A percentile compares a stretch with the other conserved stretches of the same genome.
Evolutionary conservation across 2,329 filamentous ascomycete species (phyloP).

Genomic region (Nigrograna mackinnonii): DNA sequence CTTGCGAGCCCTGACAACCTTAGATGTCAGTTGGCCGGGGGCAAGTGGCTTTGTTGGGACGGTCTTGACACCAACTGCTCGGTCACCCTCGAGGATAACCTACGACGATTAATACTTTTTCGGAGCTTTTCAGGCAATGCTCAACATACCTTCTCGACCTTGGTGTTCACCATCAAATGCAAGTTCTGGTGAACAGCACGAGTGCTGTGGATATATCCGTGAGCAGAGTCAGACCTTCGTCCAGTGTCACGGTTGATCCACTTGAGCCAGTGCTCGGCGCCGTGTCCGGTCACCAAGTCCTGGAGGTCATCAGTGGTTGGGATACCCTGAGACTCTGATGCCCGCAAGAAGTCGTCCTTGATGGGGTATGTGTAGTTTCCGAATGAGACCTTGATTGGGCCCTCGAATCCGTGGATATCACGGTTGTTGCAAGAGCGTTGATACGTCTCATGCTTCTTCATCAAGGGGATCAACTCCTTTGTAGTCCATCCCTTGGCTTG

Average conservation of each 20-base stretch:
- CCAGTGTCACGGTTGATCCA: conserved; percentile 77
- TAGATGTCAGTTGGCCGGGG: conserved; percentile 54
- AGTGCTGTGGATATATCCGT: conserved; percentile 78
- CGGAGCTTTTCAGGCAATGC: too few relatives aligned
- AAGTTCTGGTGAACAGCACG: conserved; percentile 71
- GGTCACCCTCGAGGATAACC: conserved; percentile 72
- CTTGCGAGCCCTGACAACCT: conserved; percentile 70
- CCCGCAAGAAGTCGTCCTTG: conserved; percentile 78
- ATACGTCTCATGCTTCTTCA: conserved; percentile 82
- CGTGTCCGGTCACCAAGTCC: conserved; percentile 63
- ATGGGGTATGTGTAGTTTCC: conserved; percentile 79
- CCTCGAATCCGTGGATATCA: conserved; percentile 75
- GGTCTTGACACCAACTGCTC: conserved; percentile 72
- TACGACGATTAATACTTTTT: conserved; percentile 4
- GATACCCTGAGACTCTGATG: conserved; percentile 73
- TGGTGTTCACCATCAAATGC: conserved; percentile 74
- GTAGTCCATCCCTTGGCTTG: conserved; percentile 80
- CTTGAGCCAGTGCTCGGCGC: conserved; percentile 82
- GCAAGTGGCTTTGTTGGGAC: conserved; percentile 71
- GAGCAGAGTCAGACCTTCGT: conserved; percentile 75
- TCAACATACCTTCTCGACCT: conserved; percentile 68
- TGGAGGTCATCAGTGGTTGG: conserved; percentile 76
- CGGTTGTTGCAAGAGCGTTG: conserved; percentile 55
- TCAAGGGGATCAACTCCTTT: conserved; percentile 73
- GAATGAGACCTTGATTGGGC: conserved; percentile 82